These are phyloP conservation scores for Ophiocordyceps robertsii DNA, from an alignment of 2,329 filamentous ascomycete genomes.

Conservation along the genomic window DNA sequence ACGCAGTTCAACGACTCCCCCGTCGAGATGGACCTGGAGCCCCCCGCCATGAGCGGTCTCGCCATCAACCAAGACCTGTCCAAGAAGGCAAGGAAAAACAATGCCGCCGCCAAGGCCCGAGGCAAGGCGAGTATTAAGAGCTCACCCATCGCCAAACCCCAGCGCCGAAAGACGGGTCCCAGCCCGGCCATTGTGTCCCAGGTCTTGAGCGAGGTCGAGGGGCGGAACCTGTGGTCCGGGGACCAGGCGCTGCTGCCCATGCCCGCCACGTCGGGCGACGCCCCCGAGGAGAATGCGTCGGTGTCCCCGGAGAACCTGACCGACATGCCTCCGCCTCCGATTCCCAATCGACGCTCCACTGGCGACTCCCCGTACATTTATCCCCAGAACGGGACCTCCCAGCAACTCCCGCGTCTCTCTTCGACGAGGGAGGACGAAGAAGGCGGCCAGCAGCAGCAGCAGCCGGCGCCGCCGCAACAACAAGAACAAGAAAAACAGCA, in stretches of 20 bases:
- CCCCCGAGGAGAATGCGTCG: constrained; percentile 50
- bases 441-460: constrained; percentile 10
- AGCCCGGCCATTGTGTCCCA: constrained; percentile 44
- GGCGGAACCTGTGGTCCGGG: constrained; percentile 16
- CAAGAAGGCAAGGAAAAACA: constrained; percentile 40
- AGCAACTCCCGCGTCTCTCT: constrained; percentile 8
- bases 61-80: constrained; percentile 31
- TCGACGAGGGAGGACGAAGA: constrained; percentile 2
- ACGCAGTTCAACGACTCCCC: constrained; percentile 37
- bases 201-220: constrained; percentile 38
- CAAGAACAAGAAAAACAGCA: no score
- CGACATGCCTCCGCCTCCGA: constrained; percentile 54
- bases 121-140: constrained; percentile 45
- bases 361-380: constrained; percentile 55
- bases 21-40: constrained; percentile 42
- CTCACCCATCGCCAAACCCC: constrained; percentile 60
- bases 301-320: constrained; percentile 50
- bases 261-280: constrained; percentile 31
- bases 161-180: constrained; percentile 36
- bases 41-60: constrained; percentile 17
- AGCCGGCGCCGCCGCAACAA: constrained; percentile 16
- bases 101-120: constrained; percentile 35
- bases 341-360: constrained; percentile 51
- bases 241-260: constrained; percentile 24
- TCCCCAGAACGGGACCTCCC: constrained; percentile 30